These are phyloP conservation scores for Trichosporon asahii DNA, from an alignment of 1,284 basidiomycete genomes.

Conservation along the genomic window DNA sequence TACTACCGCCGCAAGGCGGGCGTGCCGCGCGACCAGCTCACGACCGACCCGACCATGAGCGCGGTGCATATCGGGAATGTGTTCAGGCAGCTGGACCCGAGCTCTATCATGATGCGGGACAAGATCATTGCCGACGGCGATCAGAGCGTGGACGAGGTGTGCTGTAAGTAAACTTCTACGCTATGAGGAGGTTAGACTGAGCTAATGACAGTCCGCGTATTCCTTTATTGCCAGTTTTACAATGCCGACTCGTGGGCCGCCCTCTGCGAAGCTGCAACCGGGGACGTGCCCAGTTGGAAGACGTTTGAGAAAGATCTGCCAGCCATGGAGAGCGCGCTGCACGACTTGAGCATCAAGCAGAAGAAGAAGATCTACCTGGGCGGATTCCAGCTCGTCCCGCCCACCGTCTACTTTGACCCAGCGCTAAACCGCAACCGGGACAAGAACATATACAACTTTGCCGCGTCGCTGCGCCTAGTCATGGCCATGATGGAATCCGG, in stretches of 20 bases:
- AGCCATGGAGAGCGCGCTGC: conserved; percentile 27
- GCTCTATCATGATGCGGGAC: conserved; percentile 14
- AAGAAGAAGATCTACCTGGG: conserved; percentile 28
- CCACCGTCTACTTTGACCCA: conserved; percentile 31
- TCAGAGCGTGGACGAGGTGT: conserved; percentile 30
- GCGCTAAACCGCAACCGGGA: conserved; percentile 15
- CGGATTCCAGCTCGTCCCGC: conserved; percentile 39
- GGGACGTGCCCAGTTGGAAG: conserved; percentile 25
- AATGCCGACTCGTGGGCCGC: conserved; percentile 27
- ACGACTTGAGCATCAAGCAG: conserved; percentile 23
- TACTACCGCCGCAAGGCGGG: conserved; percentile 24
- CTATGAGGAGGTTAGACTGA: background rate
- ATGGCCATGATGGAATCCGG: conserved; percentile 30
- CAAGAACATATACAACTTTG: conserved; percentile 27
- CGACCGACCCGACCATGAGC: conserved; percentile 27
- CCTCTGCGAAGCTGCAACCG: conserved; percentile 22
- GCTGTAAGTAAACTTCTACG: conserved; percentile 32
- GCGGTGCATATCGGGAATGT: conserved; percentile 32
- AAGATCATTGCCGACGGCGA: conserved; percentile 30
- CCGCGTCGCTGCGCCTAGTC: conserved; percentile 32
- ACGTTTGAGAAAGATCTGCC: conserved; percentile 23
- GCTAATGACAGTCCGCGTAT: conserved; percentile 32
- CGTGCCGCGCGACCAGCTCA: conserved; percentile 26
- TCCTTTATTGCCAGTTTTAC: conserved; percentile 36
- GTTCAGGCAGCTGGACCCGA: conserved; percentile 33